A percentile compares a stretch with the other conserved stretches of the same genome.
These are phyloP conservation scores for Podila epigama DNA, from an alignment of 192 early-diverging fungal species.

Conservation along the genomic window DNA sequence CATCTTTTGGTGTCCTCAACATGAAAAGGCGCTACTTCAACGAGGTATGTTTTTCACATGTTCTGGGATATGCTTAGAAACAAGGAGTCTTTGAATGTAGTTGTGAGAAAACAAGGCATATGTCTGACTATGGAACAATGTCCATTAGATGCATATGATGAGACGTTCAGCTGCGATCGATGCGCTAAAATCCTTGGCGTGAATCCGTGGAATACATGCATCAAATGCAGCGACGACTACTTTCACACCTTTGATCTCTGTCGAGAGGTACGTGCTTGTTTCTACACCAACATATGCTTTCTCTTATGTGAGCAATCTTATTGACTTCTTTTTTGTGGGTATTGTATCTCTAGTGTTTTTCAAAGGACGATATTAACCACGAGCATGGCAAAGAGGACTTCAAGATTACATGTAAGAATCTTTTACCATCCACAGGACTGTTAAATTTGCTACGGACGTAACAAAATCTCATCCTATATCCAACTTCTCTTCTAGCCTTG, in stretches of 20 bases:
- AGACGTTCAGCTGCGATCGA: conserved; percentile 74
- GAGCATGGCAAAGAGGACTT: conserved; percentile 62
- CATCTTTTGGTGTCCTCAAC: conserved; percentile 89
- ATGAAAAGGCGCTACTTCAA: conserved; percentile 63
- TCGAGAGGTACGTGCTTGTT: conserved; percentile 45
- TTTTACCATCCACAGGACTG: no score
- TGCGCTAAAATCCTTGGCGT: conserved; percentile 65
- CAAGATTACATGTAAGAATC: conserved; percentile 59
- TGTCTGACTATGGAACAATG: neutral
- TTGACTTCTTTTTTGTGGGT: neutral
- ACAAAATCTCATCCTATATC: neutral
- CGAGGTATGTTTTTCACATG: conserved; percentile 56
- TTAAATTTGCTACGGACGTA: no score
- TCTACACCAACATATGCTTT: neutral
- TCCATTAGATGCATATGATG: conserved; percentile 64
- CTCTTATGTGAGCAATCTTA: neutral
- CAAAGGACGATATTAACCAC: conserved; percentile 54
- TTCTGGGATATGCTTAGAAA: neutral
- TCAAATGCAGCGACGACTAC: conserved; percentile 66
- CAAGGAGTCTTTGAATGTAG: neutral
- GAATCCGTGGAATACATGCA: conserved; percentile 70
- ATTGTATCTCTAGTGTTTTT: conserved; percentile 56
- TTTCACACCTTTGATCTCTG: conserved; percentile 81
- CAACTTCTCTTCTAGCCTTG: conserved; percentile 9
- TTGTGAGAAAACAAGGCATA: neutral